These are phyloP conservation scores for Moricandia moricandioides DNA, from an alignment of 345 rosid species.

Conservation along the genomic window DNA sequence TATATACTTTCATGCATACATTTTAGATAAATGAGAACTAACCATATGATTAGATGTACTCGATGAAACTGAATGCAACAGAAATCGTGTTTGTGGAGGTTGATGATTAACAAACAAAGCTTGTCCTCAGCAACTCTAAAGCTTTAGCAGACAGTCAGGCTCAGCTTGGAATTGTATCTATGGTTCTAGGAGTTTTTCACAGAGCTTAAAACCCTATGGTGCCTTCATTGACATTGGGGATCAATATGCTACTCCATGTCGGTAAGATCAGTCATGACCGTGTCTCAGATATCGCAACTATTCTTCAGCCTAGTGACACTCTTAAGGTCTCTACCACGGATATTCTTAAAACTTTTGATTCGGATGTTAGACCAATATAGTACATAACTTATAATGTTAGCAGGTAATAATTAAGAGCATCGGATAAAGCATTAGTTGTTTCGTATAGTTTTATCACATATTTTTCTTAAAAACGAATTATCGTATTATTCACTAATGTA, in stretches of 20 bases:
- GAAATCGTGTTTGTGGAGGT: constrained; percentile 82
- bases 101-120: constrained; percentile 89
- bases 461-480: too few species aligned
- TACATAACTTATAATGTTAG: constrained; percentile 14
- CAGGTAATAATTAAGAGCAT: constrained; percentile 61
- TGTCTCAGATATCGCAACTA: constrained; percentile 84
- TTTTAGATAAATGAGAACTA: too few species aligned
- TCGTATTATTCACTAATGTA: too few species aligned
- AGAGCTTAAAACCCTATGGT: constrained; percentile 95
- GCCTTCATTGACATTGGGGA: constrained; percentile 97
- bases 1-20: too few species aligned
- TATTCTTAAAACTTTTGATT: not conserved
- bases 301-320: constrained; percentile 96
- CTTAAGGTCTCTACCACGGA: constrained; percentile 53
- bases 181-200: constrained; percentile 84
- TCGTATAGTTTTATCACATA: too few species aligned
- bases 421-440: too few species aligned
- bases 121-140: constrained; percentile 93
- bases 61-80: too few species aligned
- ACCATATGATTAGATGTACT: too few species aligned
- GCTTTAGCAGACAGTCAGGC: constrained; percentile 98
- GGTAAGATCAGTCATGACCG: constrained; percentile 98
- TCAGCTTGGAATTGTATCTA: constrained; percentile 91
- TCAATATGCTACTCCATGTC: constrained; percentile 94
- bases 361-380: not conserved